Percentiles rank a stretch among this genome's conserved stretches.
These are phyloP conservation scores for Zarea fungicola DNA, from an alignment of 2,329 filamentous ascomycete genomes.

Conservation along the genomic window DNA sequence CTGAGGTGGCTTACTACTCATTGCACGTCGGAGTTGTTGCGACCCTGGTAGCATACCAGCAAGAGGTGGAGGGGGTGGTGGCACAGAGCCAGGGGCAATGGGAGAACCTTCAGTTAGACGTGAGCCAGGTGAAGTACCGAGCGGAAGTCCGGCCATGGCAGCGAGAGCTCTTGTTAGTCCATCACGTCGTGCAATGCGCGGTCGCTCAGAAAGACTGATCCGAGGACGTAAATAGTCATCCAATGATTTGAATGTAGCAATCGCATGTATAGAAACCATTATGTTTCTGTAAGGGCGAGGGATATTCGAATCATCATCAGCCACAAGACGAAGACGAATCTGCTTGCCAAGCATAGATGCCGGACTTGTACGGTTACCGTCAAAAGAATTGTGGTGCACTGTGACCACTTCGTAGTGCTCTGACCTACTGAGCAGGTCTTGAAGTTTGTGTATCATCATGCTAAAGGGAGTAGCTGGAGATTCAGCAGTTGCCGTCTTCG, in stretches of 20 bases:
- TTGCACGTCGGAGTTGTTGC: slow-evolving; percentile 42
- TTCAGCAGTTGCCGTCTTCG: slow-evolving; percentile 58
- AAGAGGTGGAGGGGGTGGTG: slow-evolving; percentile 33
- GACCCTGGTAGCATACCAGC: slow-evolving; percentile 19
- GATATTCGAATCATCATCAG: slow-evolving; percentile 86
- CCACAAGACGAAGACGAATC: slow-evolving; percentile 79
- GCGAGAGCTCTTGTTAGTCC: slow-evolving; percentile 66
- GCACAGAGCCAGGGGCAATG: slow-evolving; percentile 30
- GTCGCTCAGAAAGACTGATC: slow-evolving; percentile 72
- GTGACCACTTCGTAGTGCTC: slow-evolving; percentile 98
- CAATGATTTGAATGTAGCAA: slow-evolving; percentile 93
- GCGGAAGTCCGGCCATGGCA: slow-evolving; percentile 67
- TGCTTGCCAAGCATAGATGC: slow-evolving; percentile 97
- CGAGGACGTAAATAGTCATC: slow-evolving; percentile 93
- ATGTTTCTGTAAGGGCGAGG: slow-evolving; percentile 85
- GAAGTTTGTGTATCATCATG: slow-evolving; percentile 85
- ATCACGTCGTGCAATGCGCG: slow-evolving; percentile 55
- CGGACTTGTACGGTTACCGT: slow-evolving; percentile 83
- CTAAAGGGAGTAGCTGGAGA: slow-evolving; percentile 81
- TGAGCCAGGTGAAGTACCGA: slow-evolving; percentile 39
- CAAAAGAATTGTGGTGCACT: slow-evolving; percentile 86
- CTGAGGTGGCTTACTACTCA: slow-evolving; percentile 25
- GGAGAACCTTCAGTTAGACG: slow-evolving; percentile 43
- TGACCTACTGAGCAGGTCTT: slow-evolving; percentile 90
- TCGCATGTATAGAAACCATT: slow-evolving; percentile 97